Percentiles rank a stretch among this genome's conserved stretches.
Evolutionary conservation across 345 rosid genomes (phyloP).

Genomic region (Rhodomyrtus tomentosa): DNA sequence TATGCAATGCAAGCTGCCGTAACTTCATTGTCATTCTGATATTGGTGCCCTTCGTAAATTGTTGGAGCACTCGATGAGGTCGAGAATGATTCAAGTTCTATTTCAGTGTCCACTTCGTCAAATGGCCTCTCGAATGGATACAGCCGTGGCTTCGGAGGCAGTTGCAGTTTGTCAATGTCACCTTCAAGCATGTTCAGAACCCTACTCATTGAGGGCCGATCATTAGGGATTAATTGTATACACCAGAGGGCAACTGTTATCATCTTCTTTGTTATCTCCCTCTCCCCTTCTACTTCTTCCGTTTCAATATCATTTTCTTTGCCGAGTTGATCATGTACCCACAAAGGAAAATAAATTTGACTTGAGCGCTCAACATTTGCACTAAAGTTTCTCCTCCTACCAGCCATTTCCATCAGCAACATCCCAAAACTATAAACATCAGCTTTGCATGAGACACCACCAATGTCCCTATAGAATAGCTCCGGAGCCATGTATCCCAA

Average conservation of each 20-base stretch:
- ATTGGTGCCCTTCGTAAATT: background rate
- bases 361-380: background rate
- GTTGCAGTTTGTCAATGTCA: background rate
- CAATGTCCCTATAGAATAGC: background rate
- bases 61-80: background rate
- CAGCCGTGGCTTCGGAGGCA: accelerated
- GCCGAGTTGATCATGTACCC: background rate
- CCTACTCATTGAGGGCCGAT: background rate
- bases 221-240: background rate
- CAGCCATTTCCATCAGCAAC: background rate
- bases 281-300: background rate
- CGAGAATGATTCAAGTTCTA: background rate
- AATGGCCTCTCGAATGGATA: accelerated
- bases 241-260: background rate
- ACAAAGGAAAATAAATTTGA: background rate
- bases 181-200: background rate
- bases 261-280: background rate
- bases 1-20: too few species aligned
- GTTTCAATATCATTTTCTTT: background rate
- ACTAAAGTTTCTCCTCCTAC: background rate
- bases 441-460: background rate
- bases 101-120: background rate
- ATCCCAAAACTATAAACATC: background rate
- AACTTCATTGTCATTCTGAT: background rate
- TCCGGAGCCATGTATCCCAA: background rate